Evolutionary conservation across 1,284 basidiomycete species (phyloP).

Genomic region (Irpex lacteus): DNA sequence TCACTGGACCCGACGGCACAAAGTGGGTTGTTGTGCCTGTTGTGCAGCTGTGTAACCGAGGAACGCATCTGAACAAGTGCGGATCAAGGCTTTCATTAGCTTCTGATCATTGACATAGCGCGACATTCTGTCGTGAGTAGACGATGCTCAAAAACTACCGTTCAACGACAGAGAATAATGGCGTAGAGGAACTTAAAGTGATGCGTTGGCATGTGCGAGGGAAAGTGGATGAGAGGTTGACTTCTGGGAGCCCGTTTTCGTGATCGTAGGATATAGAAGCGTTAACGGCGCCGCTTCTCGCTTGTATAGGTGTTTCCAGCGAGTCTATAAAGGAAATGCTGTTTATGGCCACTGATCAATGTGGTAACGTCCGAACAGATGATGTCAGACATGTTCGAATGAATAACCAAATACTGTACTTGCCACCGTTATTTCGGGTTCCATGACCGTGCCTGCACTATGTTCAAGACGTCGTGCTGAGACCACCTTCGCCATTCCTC

Average conservation of each 20-base stretch:
- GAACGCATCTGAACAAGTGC: not conserved
- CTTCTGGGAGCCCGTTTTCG: constrained; percentile 50
- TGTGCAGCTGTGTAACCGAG: not conserved
- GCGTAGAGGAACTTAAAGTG: constrained; percentile 1
- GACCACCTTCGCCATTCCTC: constrained; percentile 42
- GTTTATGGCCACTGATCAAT: constrained; percentile 55
- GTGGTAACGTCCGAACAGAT: too few species aligned
- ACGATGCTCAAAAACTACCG: too few species aligned
- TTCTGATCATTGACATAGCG: not conserved
- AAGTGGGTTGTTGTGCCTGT: not conserved
- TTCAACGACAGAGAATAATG: too few species aligned
- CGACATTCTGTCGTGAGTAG: not conserved
- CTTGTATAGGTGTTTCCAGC: constrained; percentile 59
- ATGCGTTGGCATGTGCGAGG: not conserved
- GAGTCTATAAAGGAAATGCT: constrained; percentile 55
- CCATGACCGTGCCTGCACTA: too few species aligned
- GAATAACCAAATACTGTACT: too few species aligned
- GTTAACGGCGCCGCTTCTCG: constrained; percentile 52
- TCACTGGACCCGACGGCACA: not conserved
- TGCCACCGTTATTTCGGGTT: too few species aligned
- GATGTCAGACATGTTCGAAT: too few species aligned
- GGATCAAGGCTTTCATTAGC: not conserved
- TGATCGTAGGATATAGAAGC: constrained; percentile 61
- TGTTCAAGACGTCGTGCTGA: too few species aligned
- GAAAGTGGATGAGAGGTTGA: constrained; percentile 20